phyloP scores from a whole-genome alignment of 1,139 yeast species.

The Fermentozyma sake region DNA sequence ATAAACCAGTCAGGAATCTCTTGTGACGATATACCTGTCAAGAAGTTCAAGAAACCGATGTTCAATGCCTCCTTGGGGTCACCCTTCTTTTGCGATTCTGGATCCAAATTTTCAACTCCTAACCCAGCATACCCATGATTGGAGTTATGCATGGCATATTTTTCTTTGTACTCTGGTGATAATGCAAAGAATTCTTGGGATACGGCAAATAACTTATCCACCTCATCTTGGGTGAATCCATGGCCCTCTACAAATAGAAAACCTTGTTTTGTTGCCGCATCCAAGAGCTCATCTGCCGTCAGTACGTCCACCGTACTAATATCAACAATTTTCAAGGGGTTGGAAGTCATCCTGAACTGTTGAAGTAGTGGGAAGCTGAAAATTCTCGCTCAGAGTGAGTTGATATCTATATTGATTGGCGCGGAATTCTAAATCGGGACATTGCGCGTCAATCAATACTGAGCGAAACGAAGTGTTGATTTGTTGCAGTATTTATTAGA shows the following conservation, averaged over 20 bases:
- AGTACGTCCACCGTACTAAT: constrained; percentile 38
- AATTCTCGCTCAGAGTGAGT: too few relatives aligned
- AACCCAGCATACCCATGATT: constrained; percentile 63
- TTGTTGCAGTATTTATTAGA: too few relatives aligned
- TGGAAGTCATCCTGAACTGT: constrained; percentile 11
- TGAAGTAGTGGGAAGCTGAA: too few relatives aligned
- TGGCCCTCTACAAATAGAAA: constrained; percentile 73
- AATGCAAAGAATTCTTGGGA: constrained; percentile 55
- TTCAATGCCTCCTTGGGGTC: constrained; percentile 64
- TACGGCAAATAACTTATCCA: constrained; percentile 47
- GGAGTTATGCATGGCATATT: constrained; percentile 42
- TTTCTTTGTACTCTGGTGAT: constrained; percentile 45
- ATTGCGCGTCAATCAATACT: too few relatives aligned
- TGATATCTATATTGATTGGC: too few relatives aligned
- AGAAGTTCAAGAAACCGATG: constrained; percentile 36
- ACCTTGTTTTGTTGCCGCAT: constrained; percentile 68
- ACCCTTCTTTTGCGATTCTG: constrained; percentile 44
- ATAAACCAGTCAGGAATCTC: constrained; percentile 43
- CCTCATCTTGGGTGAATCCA: constrained; percentile 55
- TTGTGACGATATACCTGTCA: constrained; percentile 29
- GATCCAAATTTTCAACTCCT: constrained; percentile 58
- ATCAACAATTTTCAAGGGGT: constrained; percentile 53
- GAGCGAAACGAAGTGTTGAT: constrained; percentile 2
- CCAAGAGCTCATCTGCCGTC: constrained; percentile 50
- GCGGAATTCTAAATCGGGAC: too few relatives aligned